Evolutionary conservation across 1,284 basidiomycete genomes (phyloP).

Genomic region (Puccinia novopanici): DNA sequence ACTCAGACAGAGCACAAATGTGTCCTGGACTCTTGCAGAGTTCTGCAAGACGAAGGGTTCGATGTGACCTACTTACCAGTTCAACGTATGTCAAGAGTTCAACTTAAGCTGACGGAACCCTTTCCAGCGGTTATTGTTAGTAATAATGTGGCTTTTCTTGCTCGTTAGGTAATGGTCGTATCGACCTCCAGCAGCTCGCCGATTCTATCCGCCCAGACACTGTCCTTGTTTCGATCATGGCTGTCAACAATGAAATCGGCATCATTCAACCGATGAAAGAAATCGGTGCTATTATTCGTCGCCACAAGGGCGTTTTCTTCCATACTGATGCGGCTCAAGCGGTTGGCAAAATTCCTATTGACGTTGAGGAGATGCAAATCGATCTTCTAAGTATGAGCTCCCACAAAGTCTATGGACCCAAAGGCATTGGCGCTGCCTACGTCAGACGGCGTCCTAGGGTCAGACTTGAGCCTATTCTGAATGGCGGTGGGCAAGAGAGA

Average conservation of each 20-base stretch:
- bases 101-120: not conserved
- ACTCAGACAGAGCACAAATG: slow-evolving; percentile 86
- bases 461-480: slow-evolving; percentile 89
- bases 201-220: slow-evolving; percentile 79
- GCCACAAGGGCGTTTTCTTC: slow-evolving; percentile 70
- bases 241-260: slow-evolving; percentile 99
- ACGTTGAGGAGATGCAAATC: slow-evolving; percentile 93
- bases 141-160: not conserved
- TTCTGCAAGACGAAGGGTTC: slow-evolving; percentile 92
- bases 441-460: slow-evolving; percentile 90
- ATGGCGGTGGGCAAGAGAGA: slow-evolving; percentile 95
- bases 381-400: slow-evolving; percentile 95
- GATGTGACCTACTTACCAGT: slow-evolving; percentile 97
- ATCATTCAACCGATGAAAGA: slow-evolving; percentile 97
- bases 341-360: slow-evolving; percentile 78
- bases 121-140: not conserved
- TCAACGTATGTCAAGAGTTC: slow-evolving; percentile 59
- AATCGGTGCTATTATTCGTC: slow-evolving; percentile 77
- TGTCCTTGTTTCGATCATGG: slow-evolving; percentile 91
- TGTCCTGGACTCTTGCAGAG: slow-evolving; percentile 95
- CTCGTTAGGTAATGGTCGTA: slow-evolving; percentile 71
- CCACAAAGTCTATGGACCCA: slow-evolving; percentile 98
- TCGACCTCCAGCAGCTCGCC: slow-evolving; percentile 75
- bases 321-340: slow-evolving; percentile 99
- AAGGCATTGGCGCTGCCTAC: slow-evolving; percentile 92